phyloP scores from a whole-genome alignment of 805 yeast genomes.

The Nakazawaea molendinolei region DNA sequence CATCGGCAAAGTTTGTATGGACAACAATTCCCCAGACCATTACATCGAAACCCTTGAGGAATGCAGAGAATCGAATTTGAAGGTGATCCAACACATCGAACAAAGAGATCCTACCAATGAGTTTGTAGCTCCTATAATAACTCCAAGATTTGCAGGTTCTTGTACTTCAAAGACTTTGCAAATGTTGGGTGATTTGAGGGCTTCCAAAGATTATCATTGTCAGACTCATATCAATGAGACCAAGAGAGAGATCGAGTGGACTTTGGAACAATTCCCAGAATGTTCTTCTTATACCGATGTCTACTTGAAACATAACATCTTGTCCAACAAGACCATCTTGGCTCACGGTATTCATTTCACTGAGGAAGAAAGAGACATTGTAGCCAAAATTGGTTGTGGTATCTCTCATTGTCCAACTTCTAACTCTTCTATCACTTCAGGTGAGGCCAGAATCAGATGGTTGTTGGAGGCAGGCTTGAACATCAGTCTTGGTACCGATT shows the following conservation, averaged over 20 bases:
- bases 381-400: conserved; percentile 54
- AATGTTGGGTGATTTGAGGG: conserved; percentile 56
- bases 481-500: conserved; percentile 77
- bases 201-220: conserved; percentile 47
- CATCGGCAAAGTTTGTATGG: conserved; percentile 94
- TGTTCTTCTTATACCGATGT: conserved; percentile 67
- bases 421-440: conserved; percentile 81
- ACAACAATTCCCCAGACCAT: conserved; percentile 69
- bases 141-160: conserved; percentile 92
- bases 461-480: conserved; percentile 59
- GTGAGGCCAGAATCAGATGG: conserved; percentile 79
- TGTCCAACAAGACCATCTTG: conserved; percentile 62
- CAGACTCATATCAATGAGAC: conserved; percentile 95
- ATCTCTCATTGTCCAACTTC: conserved; percentile 92
- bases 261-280: conserved; percentile 65
- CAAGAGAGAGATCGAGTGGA: conserved; percentile 66
- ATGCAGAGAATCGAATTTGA: conserved; percentile 45
- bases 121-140: conserved; percentile 64
- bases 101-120: conserved; percentile 46
- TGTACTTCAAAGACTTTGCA: conserved; percentile 60
- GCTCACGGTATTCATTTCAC: conserved; percentile 86
- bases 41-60: conserved; percentile 52
- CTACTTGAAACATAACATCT: conserved; percentile 55
- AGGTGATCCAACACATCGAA: conserved; percentile 51
- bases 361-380: conserved; percentile 53